A percentile compares a stretch with the other conserved stretches of the same genome.
These are phyloP conservation scores for Pulveroboletus sp. DNA, from an alignment of 768 basidiomycete species.

Conservation along the genomic window DNA sequence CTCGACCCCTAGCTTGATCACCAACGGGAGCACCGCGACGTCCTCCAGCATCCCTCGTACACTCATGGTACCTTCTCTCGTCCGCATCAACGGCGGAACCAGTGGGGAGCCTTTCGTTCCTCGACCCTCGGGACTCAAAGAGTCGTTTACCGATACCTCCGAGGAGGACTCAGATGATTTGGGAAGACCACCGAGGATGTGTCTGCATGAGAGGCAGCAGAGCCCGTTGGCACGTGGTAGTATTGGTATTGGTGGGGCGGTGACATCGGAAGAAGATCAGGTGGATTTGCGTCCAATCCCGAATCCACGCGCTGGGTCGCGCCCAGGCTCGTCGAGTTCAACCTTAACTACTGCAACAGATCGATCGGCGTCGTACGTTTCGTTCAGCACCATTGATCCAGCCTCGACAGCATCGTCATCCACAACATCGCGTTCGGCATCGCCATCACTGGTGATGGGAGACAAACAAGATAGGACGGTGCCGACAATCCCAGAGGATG, in stretches of 20 bases:
- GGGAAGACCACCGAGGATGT: background rate
- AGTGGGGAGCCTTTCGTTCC: conserved; percentile 10
- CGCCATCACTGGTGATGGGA: conserved; percentile 2
- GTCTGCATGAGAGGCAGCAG: conserved; percentile 3
- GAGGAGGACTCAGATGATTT: conserved; percentile 17
- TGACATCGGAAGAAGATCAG: conserved; percentile 5
- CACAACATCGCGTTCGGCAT: conserved; percentile 15
- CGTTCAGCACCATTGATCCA: conserved; percentile 18
- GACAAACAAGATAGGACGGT: background rate
- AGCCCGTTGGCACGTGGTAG: conserved; percentile 6
- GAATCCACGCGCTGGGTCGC: background rate
- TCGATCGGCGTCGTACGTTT: conserved; percentile 19
- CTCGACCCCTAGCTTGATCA: conserved; percentile 24
- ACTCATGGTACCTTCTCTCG: background rate
- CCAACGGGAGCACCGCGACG: conserved; percentile 17
- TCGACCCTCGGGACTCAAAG: conserved; percentile 22
- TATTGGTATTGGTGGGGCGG: background rate
- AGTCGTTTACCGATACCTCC: conserved; percentile 13
- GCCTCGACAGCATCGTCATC: conserved; percentile 12
- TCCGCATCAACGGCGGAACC: background rate
- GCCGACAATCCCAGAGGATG: background rate
- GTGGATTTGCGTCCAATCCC: background rate
- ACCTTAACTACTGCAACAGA: conserved; percentile 21
- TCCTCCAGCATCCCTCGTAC: conserved; percentile 14
- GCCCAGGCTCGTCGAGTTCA: conserved; percentile 21